Evolutionary conservation across 331 rosid genomes (phyloP), one percentile per base, ranked within the genome.

Genomic region (Acacia concinna): DNA sequence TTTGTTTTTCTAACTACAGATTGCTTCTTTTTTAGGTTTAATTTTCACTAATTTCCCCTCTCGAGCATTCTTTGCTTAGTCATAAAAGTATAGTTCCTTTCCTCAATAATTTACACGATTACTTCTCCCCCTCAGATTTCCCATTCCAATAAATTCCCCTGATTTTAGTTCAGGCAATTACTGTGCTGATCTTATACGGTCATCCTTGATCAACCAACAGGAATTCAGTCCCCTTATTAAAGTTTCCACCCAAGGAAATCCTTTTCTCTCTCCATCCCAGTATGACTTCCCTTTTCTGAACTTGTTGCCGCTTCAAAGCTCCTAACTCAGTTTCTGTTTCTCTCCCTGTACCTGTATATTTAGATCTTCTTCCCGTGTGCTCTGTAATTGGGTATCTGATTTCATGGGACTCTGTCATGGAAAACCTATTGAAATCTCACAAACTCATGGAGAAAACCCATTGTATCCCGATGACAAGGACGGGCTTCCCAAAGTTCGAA

Each of bases 321-420:
- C 73, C 15, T 57, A 71, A 25, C 74, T 81, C 34, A 21, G 62
- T 69, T 67, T 71, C 78, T 46, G 56, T 11, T 44, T 71, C n/a
- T 10, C 37, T 69, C 37, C 68, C 41, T 56, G 31, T 15, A 30
- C 68, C 41, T 56, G 31, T 15, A 30, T 65, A 72, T 74, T 80
- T 47, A 46, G 75, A 81, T 43, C 52, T 78, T 21, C 59, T 57
- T 71, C 78, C 41, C 31, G 27, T 25, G 38, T 70, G 21, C 8
- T 65, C 43, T 79, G 76, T 37, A 43, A 49, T 49, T 78, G 85
- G 84, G 71, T 74, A 77, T 84, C 56, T 13, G 84, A 80, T 78
- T 79, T 84, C 92, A 92, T 92, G 98, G 98, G 98, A 79, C 96
- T 92, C 78, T 94, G 98, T 84, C 97, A 94, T 82, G 98, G 97